Conservation (phyloP, 2,329 filamentous ascomycete species). For the Ceratocystis diversiconidia region DNA sequence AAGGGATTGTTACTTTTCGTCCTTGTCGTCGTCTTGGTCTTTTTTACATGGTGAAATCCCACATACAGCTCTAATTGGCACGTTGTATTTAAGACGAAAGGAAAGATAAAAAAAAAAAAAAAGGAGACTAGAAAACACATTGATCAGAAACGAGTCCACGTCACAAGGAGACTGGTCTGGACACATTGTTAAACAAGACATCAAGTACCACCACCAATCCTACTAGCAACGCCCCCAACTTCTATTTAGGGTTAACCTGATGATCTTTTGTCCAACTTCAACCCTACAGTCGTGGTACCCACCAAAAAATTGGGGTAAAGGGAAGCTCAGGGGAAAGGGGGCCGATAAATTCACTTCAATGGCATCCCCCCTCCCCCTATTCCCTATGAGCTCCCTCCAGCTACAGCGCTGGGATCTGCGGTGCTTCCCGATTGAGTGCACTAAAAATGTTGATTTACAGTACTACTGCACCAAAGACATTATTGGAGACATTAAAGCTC, state of each 20-base stretch:
- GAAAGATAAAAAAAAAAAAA: background rate
- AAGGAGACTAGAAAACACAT: background rate
- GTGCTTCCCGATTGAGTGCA: background rate
- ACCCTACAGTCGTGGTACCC: background rate
- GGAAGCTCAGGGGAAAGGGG: background rate
- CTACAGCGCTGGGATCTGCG: background rate
- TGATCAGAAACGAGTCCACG: background rate
- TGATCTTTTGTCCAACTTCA: background rate
- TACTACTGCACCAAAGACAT: background rate
- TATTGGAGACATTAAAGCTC: background rate
- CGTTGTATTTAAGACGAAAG: too few relatives aligned
- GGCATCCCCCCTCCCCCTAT: background rate
- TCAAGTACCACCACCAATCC: background rate
- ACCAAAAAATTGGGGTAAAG: background rate
- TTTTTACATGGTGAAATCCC: too few relatives aligned
- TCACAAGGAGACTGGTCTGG: background rate
- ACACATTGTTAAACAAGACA: slow-evolving; percentile 1
- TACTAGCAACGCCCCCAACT: background rate
- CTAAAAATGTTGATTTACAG: background rate
- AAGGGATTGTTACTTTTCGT: too few relatives aligned
- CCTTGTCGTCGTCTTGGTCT: too few relatives aligned
- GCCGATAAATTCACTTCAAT: background rate
- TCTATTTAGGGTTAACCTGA: background rate
- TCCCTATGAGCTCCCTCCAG: background rate
- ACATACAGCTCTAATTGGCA: too few relatives aligned